Evolutionary conservation across 2,329 filamentous ascomycete species (phyloP), one percentile per base, ranked within the genome.

Genomic region (Arachnomyces sp.): DNA sequence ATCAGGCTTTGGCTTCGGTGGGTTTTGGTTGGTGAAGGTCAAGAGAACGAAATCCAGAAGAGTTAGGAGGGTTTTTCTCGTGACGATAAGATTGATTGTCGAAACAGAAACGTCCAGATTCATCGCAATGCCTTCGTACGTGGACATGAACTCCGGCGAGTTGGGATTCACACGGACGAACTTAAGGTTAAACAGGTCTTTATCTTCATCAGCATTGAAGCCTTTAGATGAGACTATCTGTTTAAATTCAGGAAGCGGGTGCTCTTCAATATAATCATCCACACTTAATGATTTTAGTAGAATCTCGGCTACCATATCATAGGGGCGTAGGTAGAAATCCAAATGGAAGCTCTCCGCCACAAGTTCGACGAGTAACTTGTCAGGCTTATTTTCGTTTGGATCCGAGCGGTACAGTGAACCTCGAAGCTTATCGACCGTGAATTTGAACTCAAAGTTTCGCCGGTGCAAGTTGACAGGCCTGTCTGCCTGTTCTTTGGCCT

Each of bases 201-300:
- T 87, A 44, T 84, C 77, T 45, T 85, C 80, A 43, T 84, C 77
- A 34, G 81, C 64, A 41, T 73, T 67, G 31, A 72, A 75, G 17
- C 82, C 79, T 55, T 94, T 90, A 1, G 92, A 95, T 0, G 89
- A 94, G n/a, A 99, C 79, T 37, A 99, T 93, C 17, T 90, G 90
- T 64, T 92, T 94, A 71, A 99, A 98, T 55, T 96, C 90, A 15
- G 43, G 40, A 0, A 85, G 70, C 0, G 88, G 81, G 39, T 90
- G 83, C 49, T 92, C 72, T 50, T 85, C 90, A 7, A 99, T 90
- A 56, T 96, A 89, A 57, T 99, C 92, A 54, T 96, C 90, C 2
- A 98, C 79, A 1, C 82, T 86, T 13, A 98, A 71, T 1, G 87
- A 89, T 11, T 84, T 84, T 7, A 99, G 73, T 0, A 87, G 81